A percentile compares a stretch with the other conserved stretches of the same genome.
Conservation (phyloP, 352 stramenopile species). For the Plasmopara muralis region DNA sequence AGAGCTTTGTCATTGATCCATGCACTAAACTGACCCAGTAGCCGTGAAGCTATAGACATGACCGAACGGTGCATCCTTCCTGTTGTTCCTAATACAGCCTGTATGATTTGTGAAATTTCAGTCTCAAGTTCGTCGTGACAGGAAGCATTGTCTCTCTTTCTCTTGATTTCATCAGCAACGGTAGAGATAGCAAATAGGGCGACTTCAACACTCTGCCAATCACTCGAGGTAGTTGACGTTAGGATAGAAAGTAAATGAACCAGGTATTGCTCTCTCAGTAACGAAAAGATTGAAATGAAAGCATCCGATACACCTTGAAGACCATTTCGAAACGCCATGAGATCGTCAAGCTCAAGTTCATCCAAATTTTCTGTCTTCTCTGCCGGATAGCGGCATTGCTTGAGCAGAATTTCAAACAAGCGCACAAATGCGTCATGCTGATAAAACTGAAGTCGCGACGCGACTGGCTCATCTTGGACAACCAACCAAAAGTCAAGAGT, state of each 20-base stretch:
- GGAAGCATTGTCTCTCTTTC: slow-evolving; percentile 25
- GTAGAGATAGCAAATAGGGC: slow-evolving; percentile 50
- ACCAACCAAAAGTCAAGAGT: slow-evolving; percentile 72
- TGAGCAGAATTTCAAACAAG: slow-evolving; percentile 53
- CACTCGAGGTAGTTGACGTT: slow-evolving; percentile 13
- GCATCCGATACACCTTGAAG: slow-evolving; percentile 53
- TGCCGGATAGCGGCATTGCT: slow-evolving; percentile 44
- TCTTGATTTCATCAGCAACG: slow-evolving; percentile 55
- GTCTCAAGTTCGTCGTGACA: slow-evolving; percentile 27
- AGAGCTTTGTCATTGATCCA: slow-evolving; percentile 50
- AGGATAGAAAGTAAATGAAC: slow-evolving; percentile 30
- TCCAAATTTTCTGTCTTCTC: slow-evolving; percentile 38
- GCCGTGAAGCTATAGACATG: slow-evolving; percentile 38
- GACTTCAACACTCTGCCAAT: slow-evolving; percentile 54
- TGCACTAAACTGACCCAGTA: slow-evolving; percentile 47
- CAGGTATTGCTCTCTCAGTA: slow-evolving; percentile 49
- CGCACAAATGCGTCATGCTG: slow-evolving; percentile 46
- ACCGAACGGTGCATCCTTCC: slow-evolving; percentile 32
- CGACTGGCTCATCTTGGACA: slow-evolving; percentile 62
- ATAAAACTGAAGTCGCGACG: slow-evolving; percentile 44
- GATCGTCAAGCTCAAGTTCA: slow-evolving; percentile 57
- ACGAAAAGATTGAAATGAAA: slow-evolving; percentile 46
- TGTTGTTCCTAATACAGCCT: slow-evolving; percentile 27
- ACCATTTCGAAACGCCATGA: slow-evolving; percentile 46
- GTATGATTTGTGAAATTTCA: slow-evolving; percentile 42